Percentiles rank a stretch among this genome's conserved stretches.
Evolutionary conservation across 202 grass and related monocot genomes (phyloP).

Genomic region (Dendrocalamus latiflorus): DNA sequence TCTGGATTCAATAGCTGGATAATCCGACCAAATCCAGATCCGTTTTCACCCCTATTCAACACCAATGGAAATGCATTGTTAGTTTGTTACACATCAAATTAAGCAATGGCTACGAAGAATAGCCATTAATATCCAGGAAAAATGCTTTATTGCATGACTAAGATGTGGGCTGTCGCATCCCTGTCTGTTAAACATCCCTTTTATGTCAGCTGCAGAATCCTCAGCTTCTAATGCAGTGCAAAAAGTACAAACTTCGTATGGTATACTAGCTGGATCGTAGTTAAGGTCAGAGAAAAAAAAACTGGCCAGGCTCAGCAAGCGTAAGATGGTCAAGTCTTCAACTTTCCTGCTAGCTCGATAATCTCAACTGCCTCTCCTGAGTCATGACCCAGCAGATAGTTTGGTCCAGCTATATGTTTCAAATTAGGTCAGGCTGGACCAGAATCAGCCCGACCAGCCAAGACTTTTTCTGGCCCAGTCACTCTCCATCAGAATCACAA

Average conservation of each 20-base stretch:
- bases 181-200: constrained; percentile 7
- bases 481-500: background rate
- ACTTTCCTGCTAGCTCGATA: background rate
- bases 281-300: background rate
- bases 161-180: background rate
- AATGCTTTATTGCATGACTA: no score
- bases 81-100: background rate
- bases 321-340: background rate
- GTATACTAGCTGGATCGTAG: background rate
- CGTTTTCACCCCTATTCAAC: no score
- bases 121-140: no score
- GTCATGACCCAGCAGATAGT: no score
- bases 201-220: background rate
- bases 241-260: background rate
- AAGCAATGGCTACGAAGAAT: background rate
- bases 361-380: constrained; percentile 13
- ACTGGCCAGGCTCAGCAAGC: background rate
- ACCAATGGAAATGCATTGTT: constrained; percentile 1
- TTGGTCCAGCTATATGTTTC: constrained; percentile 16
- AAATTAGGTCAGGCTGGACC: constrained; percentile 28
- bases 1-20: no score
- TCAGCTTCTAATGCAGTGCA: background rate
- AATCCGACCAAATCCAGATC: no score
- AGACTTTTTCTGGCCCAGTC: background rate
- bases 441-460: background rate